Evolutionary conservation across 768 basidiomycete species (phyloP).

Genomic region (Xerocomus spinulosus): DNA sequence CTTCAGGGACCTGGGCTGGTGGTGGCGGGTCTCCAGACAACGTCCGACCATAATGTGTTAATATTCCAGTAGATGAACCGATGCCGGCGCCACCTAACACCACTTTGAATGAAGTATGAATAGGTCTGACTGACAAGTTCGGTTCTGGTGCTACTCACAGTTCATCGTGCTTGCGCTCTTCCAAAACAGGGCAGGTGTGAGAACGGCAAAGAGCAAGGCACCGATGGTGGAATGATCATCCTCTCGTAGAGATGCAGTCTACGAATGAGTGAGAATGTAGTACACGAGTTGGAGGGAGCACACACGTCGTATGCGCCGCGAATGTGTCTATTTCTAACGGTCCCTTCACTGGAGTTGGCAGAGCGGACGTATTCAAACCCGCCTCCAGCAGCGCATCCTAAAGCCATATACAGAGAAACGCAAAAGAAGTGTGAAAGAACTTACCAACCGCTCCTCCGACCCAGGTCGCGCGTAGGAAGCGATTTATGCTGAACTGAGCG

Average conservation of each 20-base stretch:
- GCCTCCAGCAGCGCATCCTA: constrained; percentile 44
- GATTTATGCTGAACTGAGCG: constrained; percentile 53
- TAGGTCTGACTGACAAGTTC: neutral
- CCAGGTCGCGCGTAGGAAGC: constrained; percentile 69
- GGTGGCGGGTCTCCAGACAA: constrained; percentile 53
- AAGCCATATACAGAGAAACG: neutral
- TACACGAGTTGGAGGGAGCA: neutral
- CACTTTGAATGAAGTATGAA: constrained; percentile 38
- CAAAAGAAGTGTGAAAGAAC: neutral
- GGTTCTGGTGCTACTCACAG: constrained; percentile 37
- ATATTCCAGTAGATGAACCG: constrained; percentile 56
- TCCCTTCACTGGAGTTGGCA: constrained; percentile 46
- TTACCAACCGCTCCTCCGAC: constrained; percentile 55
- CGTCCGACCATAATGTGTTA: constrained; percentile 51
- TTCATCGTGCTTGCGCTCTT: constrained; percentile 59
- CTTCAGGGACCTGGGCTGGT: constrained; percentile 34
- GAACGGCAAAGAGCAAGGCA: constrained; percentile 53
- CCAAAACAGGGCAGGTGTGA: constrained; percentile 72
- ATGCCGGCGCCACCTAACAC: constrained; percentile 68
- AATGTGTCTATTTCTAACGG: constrained; percentile 46
- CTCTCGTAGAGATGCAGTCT: constrained; percentile 56
- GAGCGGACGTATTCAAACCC: constrained; percentile 60
- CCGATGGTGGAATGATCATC: constrained; percentile 80
- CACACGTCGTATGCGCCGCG: constrained; percentile 56
- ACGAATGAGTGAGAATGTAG: constrained; percentile 2